Percentiles rank a stretch among this genome's conserved stretches.
phyloP scores from a whole-genome alignment of 2,329 filamentous ascomycete species.

The Pyricularia grisea region DNA sequence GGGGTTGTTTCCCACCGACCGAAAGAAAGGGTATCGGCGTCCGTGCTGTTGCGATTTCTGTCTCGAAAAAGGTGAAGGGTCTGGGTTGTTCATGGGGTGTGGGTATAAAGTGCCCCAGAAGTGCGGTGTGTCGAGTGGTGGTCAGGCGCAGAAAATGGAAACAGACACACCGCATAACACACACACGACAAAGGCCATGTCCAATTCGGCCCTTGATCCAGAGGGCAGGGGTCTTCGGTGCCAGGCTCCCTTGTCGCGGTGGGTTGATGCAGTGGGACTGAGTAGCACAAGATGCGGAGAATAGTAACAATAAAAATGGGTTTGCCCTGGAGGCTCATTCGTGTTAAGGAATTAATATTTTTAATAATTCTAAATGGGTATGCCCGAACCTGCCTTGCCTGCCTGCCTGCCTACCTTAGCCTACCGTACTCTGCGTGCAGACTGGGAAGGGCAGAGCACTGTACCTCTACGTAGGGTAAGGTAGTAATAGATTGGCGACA shows the following conservation, averaged over 20 bases:
- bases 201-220: not conserved
- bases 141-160: not conserved
- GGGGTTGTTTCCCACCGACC: not conserved
- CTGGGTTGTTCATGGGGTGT: constrained; percentile 5
- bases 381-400: not conserved
- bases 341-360: not conserved
- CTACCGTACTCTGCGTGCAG: not conserved
- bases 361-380: not conserved
- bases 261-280: not conserved
- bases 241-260: not conserved
- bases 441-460: not conserved
- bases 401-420: no score
- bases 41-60: constrained; percentile 25
- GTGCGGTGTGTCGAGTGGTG: constrained; percentile 2
- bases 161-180: not conserved
- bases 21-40: not conserved
- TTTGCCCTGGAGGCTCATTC: not conserved
- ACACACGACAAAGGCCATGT: not conserved
- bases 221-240: not conserved
- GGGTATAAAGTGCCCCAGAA: constrained; percentile 5
- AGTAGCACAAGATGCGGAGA: constrained; percentile 5
- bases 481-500: no score
- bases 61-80: constrained; percentile 14
- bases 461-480: not conserved
- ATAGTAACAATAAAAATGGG: not conserved